Evolutionary conservation across 768 basidiomycete genomes (phyloP), one percentile per base, ranked within the genome.

Genomic region (Asterophora parasitica): DNA sequence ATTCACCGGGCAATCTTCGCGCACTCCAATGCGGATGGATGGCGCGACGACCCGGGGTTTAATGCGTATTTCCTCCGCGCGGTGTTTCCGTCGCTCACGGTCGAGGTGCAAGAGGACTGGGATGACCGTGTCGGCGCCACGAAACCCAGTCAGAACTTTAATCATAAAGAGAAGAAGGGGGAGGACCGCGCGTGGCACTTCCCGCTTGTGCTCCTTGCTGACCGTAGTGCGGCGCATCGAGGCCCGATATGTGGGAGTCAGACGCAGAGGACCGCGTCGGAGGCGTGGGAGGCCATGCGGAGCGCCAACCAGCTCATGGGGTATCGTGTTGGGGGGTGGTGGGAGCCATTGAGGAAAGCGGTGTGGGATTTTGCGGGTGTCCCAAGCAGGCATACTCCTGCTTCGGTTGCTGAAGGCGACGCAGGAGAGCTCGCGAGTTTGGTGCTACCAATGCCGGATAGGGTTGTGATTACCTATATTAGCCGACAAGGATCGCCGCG

Each of bases 31-130:
- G 73, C 73, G 7, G 62, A 71, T 20, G 80, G 78, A 12, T 88
- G 88, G 87, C 78, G 86, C n/a, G 90, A 92, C 60, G 55, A 61
- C 32, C 87, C 86, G 0, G 81, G 82, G 0, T 88, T 92, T 69
- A 90, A 92, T 59, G 65, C 79, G 11, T 87, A 85, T 54, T 82
- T 91, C 61, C 65, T 92, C 4, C 83, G 83, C 30, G 79, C 82
- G 1, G 82, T 78, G 0, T 87, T 87, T 63, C 90, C 89, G 3
- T 79, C 78, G 1, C 59, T 84, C 8, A 73, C 82, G 0, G 72
- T 91, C 43, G 91, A 92, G 57, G 74, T 77, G 44, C 62, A 77
- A 36, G 69, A 76, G 40, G 88, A 90, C 61, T 92, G 90, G 86
- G 53, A 67, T 2, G 89, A 91, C 59, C 76, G 88, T 0, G 64